Conservation (phyloP, 768 basidiomycete genomes). For the Rhodotorula taiwanensis region DNA sequence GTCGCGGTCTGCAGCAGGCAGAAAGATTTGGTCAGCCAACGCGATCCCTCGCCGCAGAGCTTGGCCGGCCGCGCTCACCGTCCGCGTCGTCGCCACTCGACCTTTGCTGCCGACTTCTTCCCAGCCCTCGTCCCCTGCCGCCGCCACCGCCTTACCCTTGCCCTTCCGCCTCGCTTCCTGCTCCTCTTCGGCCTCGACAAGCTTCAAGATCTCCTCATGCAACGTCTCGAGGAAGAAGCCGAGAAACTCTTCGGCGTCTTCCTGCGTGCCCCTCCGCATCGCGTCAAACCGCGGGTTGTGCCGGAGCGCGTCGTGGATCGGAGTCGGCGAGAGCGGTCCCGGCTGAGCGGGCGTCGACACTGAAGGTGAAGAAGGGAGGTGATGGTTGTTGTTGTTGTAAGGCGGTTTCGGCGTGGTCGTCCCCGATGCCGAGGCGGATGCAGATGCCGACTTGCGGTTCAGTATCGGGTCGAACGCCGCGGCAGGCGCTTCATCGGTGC, state of each 20-base stretch:
- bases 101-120: slow-evolving; percentile 88
- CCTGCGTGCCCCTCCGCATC: slow-evolving; percentile 92
- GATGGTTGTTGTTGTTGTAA: background rate
- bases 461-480: slow-evolving; percentile 8
- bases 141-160: slow-evolving; percentile 42
- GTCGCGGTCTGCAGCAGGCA: slow-evolving; percentile 56
- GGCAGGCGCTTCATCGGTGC: slow-evolving; percentile 11
- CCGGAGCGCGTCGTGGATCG: slow-evolving; percentile 86
- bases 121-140: slow-evolving; percentile 60
- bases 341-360: slow-evolving; percentile 33
- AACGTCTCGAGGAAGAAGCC: slow-evolving; percentile 92
- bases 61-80: slow-evolving; percentile 52
- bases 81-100: slow-evolving; percentile 67
- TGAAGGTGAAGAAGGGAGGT: slow-evolving; percentile 34
- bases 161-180: slow-evolving; percentile 45
- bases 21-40: no score
- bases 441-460: slow-evolving; percentile 42
- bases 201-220: slow-evolving; percentile 74
- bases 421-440: slow-evolving; percentile 30
- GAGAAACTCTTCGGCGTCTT: slow-evolving; percentile 98
- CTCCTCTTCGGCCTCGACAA: slow-evolving; percentile 15
- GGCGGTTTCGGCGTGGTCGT: background rate
- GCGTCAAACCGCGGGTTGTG: slow-evolving; percentile 86
- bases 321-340: slow-evolving; percentile 55
- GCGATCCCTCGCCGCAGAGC: no score